These are phyloP conservation scores for Blepharisma stoltei DNA, from an alignment of 73 alveolate genomes.

Conservation along the genomic window DNA sequence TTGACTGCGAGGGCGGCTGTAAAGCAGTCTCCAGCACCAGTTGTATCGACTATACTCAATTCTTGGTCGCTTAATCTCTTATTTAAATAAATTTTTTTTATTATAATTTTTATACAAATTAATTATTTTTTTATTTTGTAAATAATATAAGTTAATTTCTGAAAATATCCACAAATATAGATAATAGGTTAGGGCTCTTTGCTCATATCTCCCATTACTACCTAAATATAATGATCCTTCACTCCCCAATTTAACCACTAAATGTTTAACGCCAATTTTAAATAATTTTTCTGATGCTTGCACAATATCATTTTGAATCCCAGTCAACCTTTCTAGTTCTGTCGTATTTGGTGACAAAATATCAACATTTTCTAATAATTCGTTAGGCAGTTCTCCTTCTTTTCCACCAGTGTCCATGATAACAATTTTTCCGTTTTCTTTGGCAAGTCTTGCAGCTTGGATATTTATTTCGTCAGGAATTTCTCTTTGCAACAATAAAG, in stretches of 20 bases:
- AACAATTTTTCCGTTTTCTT: conserved; percentile 35
- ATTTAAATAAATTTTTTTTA: too few species aligned
- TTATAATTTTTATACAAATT: neutral
- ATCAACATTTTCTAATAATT: conserved; percentile 41
- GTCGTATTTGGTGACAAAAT: conserved; percentile 43
- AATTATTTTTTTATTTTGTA: too few species aligned
- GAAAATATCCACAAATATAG: too few species aligned
- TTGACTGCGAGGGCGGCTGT: conserved; percentile 45
- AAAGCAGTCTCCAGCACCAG: conserved; percentile 65
- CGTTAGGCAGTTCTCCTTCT: conserved; percentile 36
- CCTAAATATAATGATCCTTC: conserved; percentile 18
- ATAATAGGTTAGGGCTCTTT: neutral
- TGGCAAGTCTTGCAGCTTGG: conserved; percentile 40
- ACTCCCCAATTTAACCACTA: neutral
- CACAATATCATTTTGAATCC: conserved; percentile 29
- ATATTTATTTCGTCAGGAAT: conserved; percentile 42
- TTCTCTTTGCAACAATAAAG: conserved; percentile 42
- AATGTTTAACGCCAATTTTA: conserved; percentile 7
- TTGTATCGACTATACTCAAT: conserved; percentile 46
- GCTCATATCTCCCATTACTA: neutral
- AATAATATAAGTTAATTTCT: too few species aligned
- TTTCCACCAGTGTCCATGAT: conserved; percentile 57
- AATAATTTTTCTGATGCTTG: conserved; percentile 17
- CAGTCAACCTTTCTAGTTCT: conserved; percentile 45
- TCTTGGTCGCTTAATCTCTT: neutral